phyloP scores from a whole-genome alignment of 352 stramenopile species.

The Pythium sukuiense region DNA sequence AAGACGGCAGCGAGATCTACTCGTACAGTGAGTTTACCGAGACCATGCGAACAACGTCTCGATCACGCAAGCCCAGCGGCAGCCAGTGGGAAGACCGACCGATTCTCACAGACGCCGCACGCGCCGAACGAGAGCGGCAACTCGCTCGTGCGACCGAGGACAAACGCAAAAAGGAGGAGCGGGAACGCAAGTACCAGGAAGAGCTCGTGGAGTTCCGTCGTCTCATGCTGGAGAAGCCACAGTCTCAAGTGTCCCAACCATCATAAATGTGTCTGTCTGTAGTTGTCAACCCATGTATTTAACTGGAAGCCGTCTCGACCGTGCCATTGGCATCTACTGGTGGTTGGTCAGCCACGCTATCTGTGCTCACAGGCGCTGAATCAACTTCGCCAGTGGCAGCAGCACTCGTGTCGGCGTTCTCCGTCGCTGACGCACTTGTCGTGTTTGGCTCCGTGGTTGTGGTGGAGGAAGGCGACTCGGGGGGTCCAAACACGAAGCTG shows the following conservation, averaged over 20 bases:
- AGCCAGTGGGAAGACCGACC: constrained; percentile 53
- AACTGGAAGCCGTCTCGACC: background rate
- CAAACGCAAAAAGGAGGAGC: constrained; percentile 38
- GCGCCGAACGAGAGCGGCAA: constrained; percentile 33
- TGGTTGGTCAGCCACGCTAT: background rate
- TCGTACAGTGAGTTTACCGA: constrained; percentile 32
- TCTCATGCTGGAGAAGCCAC: constrained; percentile 17
- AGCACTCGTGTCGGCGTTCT: background rate
- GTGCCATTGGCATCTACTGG: background rate
- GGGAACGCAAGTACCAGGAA: constrained; percentile 54
- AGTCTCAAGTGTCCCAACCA: background rate
- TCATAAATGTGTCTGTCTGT: background rate
- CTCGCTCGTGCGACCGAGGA: constrained; percentile 22
- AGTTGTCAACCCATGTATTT: background rate
- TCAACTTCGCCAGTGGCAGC: background rate
- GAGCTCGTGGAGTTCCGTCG: constrained; percentile 49
- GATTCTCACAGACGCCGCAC: constrained; percentile 47
- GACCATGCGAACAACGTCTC: constrained; percentile 7
- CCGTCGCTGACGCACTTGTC: background rate
- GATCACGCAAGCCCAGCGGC: background rate
- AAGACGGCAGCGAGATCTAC: constrained; percentile 19
- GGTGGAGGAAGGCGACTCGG: constrained; percentile 1
- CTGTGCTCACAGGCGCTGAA: background rate
- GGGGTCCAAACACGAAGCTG: constrained; percentile 44
- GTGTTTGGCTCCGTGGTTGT: background rate